Evolutionary conservation across 2,329 filamentous ascomycete species (phyloP), one percentile per base, ranked within the genome.

Genomic region (Cladosporium sp.): DNA sequence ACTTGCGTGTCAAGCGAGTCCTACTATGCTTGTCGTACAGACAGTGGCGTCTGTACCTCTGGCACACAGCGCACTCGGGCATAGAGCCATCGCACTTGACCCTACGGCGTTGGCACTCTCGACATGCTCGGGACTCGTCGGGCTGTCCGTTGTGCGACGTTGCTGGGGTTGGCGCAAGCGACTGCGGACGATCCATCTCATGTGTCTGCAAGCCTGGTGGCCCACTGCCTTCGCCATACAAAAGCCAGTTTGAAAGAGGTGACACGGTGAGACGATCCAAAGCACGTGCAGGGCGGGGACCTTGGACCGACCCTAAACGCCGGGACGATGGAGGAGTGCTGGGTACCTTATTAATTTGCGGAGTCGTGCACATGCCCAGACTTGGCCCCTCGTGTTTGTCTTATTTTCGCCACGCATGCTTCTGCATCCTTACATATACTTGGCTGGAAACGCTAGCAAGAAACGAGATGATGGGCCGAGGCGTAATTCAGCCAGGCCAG

Each of bases 11-110:
- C 34, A 63, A 56, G 34, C 60, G 60, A 13, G 60, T 63, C n/a
- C 49, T 63, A 51, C 60, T 54, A 46, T 63, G 48, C 21, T 63
- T 63, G 34, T 63, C 60, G 14, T 63, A 63, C 48, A 63, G 36
- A 56, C 60, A 63, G 60, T 63, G 60, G 32, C 60, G 60, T 54
- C 60, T 63, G 49, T 63, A 63, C 51, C 60, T 43, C 21, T 63
- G 60, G 34, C 60, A 63, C 10, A 63, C 60, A 8, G 60, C 49
- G 34, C 60, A 63, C 48, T 43, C 48, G 32, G 60, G 60, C 49
- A 63, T 63, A 34, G 49, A 36, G 34, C 60, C 60, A 25, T 63
- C 60, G 11, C 60, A 63, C 26, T 56, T 36, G 32, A 63, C 60
- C 34, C 60, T 56, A n/a, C 60, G 60, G n/a, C 60, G 60, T 26